Conservation (phyloP, 805 yeast genomes). For the Saccharomycopsis fibuligera region DNA sequence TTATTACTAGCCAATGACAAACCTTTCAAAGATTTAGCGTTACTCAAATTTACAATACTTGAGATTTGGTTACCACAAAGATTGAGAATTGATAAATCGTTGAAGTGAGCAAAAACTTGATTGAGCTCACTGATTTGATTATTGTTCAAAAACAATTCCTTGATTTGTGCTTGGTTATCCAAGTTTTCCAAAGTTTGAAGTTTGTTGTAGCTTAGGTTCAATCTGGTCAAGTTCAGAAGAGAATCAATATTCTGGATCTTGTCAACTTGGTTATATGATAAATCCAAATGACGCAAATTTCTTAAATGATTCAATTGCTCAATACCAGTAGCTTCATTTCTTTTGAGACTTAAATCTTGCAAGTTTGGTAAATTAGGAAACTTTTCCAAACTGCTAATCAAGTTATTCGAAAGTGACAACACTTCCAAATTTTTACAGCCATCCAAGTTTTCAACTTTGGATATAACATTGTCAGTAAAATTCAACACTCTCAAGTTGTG, state of each 20-base stretch:
- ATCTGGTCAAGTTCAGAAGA: constrained; percentile 6
- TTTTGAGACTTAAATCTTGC: constrained; percentile 2
- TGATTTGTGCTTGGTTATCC: neutral
- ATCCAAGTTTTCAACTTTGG: constrained; percentile 9
- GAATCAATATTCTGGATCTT: constrained; percentile 2
- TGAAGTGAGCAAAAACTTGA: neutral
- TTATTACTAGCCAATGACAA: constrained; percentile 7
- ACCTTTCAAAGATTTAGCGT: neutral
- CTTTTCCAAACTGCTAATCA: neutral
- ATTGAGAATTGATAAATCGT: neutral
- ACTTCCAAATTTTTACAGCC: constrained; percentile 3
- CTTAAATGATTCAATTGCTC: neutral
- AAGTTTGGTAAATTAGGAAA: constrained; percentile 8
- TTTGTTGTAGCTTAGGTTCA: constrained; percentile 6
- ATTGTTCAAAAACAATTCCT: constrained; percentile 6
- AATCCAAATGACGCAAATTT: neutral
- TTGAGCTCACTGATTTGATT: neutral
- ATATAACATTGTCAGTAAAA: constrained; percentile 12
- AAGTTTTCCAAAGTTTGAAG: neutral
- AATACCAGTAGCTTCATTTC: neutral
- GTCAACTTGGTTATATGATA: constrained; percentile 5
- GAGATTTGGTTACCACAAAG: neutral
- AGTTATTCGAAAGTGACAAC: constrained; percentile 9
- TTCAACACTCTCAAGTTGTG: neutral
- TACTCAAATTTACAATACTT: neutral